A percentile compares a stretch with the other conserved stretches of the same genome.
Conservation (phyloP, 495 filamentous ascomycete genomes). For the Bombardia bombarda region DNA sequence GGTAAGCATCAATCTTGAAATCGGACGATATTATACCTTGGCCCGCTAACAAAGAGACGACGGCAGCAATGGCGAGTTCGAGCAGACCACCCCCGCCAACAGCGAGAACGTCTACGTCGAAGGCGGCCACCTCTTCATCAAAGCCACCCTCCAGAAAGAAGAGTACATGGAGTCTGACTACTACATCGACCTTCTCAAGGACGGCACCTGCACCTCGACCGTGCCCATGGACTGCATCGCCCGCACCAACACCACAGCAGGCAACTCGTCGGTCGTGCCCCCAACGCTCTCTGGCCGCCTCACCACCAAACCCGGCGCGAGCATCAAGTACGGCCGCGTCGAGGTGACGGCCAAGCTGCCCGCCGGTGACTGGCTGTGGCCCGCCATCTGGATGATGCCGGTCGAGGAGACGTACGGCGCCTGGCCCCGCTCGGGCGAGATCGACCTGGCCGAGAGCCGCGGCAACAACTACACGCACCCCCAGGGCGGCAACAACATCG, state of each 20-base stretch:
- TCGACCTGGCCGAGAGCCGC: conserved; percentile 71
- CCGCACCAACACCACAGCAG: conserved; percentile 52
- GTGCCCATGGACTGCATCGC: conserved; percentile 50
- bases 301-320: conserved; percentile 58
- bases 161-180: conserved; percentile 52
- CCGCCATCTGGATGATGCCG: conserved; percentile 89
- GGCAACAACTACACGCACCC: conserved; percentile 70
- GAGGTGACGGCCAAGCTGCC: conserved; percentile 72
- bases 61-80: conserved; percentile 72
- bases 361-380: conserved; percentile 80
- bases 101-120: conserved; percentile 67
- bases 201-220: conserved; percentile 57
- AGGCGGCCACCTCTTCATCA: conserved; percentile 62
- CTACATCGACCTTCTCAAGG: conserved; percentile 55
- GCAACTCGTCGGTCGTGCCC: conserved; percentile 66
- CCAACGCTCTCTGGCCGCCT: conserved; percentile 73
- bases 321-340: conserved; percentile 73
- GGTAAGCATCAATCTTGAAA: conserved; percentile 59
- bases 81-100: conserved; percentile 54
- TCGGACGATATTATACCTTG: too few relatives aligned
- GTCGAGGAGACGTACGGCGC: conserved; percentile 60
- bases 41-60: too few relatives aligned
- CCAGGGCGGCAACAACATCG: conserved; percentile 74
- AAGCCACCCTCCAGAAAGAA: conserved; percentile 66
- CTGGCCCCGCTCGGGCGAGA: conserved; percentile 80